Base-by-base conservation (phyloP, 305 asterid genomes). In the Fraxinus baroniana region DNA sequence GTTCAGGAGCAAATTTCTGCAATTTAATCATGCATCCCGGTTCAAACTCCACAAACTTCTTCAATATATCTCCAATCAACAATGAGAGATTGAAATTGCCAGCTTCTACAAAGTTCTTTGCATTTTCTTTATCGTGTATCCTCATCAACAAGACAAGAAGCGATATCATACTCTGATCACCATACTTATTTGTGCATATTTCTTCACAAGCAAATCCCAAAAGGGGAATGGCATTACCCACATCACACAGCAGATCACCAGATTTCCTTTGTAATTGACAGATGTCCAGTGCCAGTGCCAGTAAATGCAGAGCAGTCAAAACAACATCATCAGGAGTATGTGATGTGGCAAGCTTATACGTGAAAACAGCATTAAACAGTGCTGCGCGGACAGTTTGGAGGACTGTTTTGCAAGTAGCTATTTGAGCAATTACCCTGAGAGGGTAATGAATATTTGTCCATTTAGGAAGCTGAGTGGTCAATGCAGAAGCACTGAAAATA, bases 241-340 rank as follows among this genome's bases (percentile, higher is more conserved):
- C 90, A 71, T 86, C 80, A 86, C 92, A 88, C 77, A 85, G 82
- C 46, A 35, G 84, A 80, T 91, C 95, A 78, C 90, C 91, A 35
- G 93, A 89, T 84, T 77, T 90, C 88, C 83, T 88, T 74, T 91
- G 94, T 78, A 79, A 79, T 80, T 81, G 88, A 84, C 98, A 94
- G 30, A 92, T 90, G 86, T 97, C 97, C 74, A 97, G 85, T 80
- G 95, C 91, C 57, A 97, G 91, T 46, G 97, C 93, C 86, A 97
- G 89, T 81, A 97, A 91, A 85, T 97, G 99, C 90, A 97, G 86
- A 73, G 94, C 95, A 62, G 88, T 80, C 84, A 90, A 84, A 86
- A 97, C 92, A 74, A 97, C 97, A 84, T 88, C 90, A 86, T 96
- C 97, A 66, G 97, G 96, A 86, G 99, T 97, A 76, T 97, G 96